Evolutionary conservation across 208 protist genomes (phyloP).

Genomic region (Lotmaria passim): DNA sequence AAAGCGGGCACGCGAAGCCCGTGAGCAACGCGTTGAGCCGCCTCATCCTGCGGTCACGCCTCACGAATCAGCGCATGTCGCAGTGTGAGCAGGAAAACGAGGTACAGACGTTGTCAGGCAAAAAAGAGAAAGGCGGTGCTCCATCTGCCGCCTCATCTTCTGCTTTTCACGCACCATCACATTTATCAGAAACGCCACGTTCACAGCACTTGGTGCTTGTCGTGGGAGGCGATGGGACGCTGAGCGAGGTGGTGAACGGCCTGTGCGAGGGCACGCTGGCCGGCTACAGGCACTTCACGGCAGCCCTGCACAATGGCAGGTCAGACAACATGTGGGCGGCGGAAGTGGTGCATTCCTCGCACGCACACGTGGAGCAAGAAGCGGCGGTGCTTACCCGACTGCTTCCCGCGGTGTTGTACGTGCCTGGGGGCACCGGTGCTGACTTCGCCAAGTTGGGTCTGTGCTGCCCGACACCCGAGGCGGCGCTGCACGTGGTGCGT

Average conservation of each 20-base stretch:
- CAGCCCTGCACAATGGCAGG: neutral
- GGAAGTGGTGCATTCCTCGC: constrained; percentile 15
- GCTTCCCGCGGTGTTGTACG: constrained; percentile 72
- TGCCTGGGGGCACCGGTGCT: constrained; percentile 66
- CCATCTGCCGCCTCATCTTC: too few relatives aligned
- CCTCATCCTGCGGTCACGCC: constrained; percentile 20
- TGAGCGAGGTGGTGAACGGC: constrained; percentile 83
- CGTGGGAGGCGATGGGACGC: constrained; percentile 81
- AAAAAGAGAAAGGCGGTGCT: too few relatives aligned
- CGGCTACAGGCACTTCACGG: constrained; percentile 17
- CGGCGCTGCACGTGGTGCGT: constrained; percentile 41
- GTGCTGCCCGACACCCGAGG: constrained; percentile 50
- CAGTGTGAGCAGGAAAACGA: too few relatives aligned
- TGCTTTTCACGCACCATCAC: too few relatives aligned
- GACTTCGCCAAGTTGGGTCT: constrained; percentile 81
- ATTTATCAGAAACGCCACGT: too few relatives aligned
- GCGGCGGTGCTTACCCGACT: constrained; percentile 59
- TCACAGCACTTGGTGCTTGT: constrained; percentile 45
- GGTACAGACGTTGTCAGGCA: too few relatives aligned
- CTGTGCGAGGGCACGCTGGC: constrained; percentile 61
- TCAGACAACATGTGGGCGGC: neutral
- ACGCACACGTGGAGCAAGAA: constrained; percentile 50
- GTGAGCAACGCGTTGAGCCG: constrained; percentile 26
- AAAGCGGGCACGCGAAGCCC: constrained; percentile 17
- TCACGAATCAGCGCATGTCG: constrained; percentile 8